Conservation (phyloP, 805 yeast species). For the Ogataea pilisensis region DNA sequence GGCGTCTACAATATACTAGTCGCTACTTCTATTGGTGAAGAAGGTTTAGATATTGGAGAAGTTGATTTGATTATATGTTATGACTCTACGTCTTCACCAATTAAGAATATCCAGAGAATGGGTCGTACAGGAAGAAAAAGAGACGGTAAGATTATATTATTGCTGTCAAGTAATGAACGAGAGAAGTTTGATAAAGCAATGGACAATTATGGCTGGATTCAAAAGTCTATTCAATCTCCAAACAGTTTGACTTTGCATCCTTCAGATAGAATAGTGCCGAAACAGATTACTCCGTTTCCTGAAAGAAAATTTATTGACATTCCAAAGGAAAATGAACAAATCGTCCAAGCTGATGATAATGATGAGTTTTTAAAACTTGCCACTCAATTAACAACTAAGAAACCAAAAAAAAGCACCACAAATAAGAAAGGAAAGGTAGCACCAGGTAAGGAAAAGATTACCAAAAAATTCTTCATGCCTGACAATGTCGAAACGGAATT, state of each 20-base stretch:
- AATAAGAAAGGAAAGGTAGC: neutral
- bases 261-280: slow-evolving; percentile 70
- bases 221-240: slow-evolving; percentile 55
- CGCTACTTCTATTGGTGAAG: slow-evolving; percentile 97
- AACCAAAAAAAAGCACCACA: slow-evolving; percentile 18
- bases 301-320: slow-evolving; percentile 54
- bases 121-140: slow-evolving; percentile 97
- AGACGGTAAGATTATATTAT: slow-evolving; percentile 73
- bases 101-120: slow-evolving; percentile 91
- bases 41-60: slow-evolving; percentile 97
- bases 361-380: slow-evolving; percentile 62
- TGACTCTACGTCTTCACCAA: slow-evolving; percentile 91
- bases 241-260: slow-evolving; percentile 39
- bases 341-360: slow-evolving; percentile 44
- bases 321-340: slow-evolving; percentile 64
- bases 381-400: slow-evolving; percentile 55
- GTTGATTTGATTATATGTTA: slow-evolving; percentile 91
- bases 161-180: slow-evolving; percentile 76
- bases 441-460: slow-evolving; percentile 8
- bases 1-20: slow-evolving; percentile 79
- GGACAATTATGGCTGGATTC: slow-evolving; percentile 78
- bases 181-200: slow-evolving; percentile 77
- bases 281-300: slow-evolving; percentile 48
- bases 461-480: slow-evolving; percentile 64
- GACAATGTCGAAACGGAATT: slow-evolving; percentile 67